Evolutionary conservation across 2,329 filamentous ascomycete genomes (phyloP), one percentile per base, ranked within the genome.

Genomic region (Paraphaeosphaeria minitans): DNA sequence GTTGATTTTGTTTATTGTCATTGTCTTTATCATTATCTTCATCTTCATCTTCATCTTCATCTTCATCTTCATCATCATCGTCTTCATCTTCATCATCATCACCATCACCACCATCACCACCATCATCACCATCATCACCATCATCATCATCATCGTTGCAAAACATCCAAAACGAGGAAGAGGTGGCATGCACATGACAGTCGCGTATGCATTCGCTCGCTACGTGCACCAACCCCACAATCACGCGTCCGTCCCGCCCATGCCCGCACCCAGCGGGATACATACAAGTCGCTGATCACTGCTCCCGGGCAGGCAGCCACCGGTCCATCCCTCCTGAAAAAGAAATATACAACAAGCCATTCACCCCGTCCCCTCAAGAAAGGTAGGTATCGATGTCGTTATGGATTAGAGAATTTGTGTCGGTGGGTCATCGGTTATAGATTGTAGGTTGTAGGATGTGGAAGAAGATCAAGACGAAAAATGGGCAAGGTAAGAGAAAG

Each of bases 381-480:
- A 35, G 33, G 37, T 46, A 22, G 27, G 54, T 29, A 47, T 58
- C 33, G 27, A 53, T 53, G 27, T 64, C 65, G 62, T 60, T 63
- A 62, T 67, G 57, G 47, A 39, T 39, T 39, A 39, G 37, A 39
- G 14, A 39, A 2, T 39, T 39, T n/a, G 37, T 39, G 37, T 39
- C 16, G 37, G 37, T 31, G 29, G 29, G 6, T 12, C 2, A 12
- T 31, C 9, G 29, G 53, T 60, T 66, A 62, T 52, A 60, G 55
- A 49, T 53, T 53, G 37, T 53, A 51, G 48, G 43, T 58, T 51
- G 46, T 60, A 62, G 62, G 49, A n/a, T 33, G 55, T 61, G 45
- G 53, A 43, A 60, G 56, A 53, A 53, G 29, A 33, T 56, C 54
- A 69, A 67, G 54, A 64, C 42, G 47, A 9, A 19, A 57, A 55